Evolutionary conservation across 2,329 filamentous ascomycete genomes (phyloP).

Genomic region (Albifimbria verrucaria): DNA sequence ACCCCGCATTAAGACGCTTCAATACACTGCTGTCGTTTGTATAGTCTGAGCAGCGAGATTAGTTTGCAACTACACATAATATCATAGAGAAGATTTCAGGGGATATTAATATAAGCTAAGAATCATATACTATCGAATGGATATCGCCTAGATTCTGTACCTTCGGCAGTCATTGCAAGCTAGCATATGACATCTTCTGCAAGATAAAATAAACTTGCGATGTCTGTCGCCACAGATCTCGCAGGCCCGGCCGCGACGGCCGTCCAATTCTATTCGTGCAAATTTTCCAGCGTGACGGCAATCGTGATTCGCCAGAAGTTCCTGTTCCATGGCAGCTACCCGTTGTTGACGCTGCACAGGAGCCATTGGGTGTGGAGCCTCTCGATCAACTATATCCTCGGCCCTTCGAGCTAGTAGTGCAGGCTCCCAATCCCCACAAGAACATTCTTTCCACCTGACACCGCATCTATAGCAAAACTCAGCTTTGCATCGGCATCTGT

Average conservation of each 20-base stretch:
- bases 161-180: no score
- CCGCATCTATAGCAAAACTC: slow-evolving; percentile 10
- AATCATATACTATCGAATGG: no score
- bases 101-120: no score
- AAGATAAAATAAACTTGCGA: slow-evolving; percentile 7
- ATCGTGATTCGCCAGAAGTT: not conserved
- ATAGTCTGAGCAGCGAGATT: no score
- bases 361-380: slow-evolving; percentile 3
- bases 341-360: slow-evolving; percentile 3
- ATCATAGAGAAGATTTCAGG: no score
- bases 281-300: not conserved
- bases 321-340: not conserved
- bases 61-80: no score
- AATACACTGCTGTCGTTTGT: no score
- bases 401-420: slow-evolving; percentile 7
- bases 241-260: not conserved
- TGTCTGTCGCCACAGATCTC: slow-evolving; percentile 5
- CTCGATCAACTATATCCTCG: slow-evolving; percentile 8
- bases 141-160: no score
- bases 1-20: no score
- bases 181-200: slow-evolving; percentile 8
- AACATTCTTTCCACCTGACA: slow-evolving; percentile 7
- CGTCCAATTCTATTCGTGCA: not conserved
- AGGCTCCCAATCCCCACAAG: slow-evolving; percentile 8
- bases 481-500: slow-evolving; percentile 6